Conservation (phyloP, 257 asterid species). For the Solanum chiquidenum region DNA sequence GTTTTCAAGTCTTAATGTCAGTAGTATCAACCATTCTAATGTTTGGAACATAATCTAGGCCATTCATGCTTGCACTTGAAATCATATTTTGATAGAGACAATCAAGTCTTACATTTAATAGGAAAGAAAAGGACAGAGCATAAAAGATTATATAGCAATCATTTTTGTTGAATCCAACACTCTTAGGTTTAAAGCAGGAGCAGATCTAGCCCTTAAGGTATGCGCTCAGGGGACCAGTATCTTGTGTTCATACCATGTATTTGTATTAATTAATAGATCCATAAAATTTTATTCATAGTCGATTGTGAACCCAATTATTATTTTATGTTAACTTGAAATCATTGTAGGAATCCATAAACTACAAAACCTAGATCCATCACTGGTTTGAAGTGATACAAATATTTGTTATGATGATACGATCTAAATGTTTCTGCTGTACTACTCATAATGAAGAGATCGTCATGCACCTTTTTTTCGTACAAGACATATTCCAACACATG, state of each 20-base stretch:
- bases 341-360: neutral
- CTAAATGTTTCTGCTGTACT: neutral
- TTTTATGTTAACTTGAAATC: neutral
- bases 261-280: too few relatives aligned
- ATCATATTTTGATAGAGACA: neutral
- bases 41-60: neutral
- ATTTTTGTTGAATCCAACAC: neutral
- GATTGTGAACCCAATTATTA: neutral
- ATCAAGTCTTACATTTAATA: neutral
- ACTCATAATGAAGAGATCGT: neutral
- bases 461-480: neutral
- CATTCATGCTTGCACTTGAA: neutral
- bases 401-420: neutral
- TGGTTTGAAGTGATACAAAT: neutral
- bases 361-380: neutral
- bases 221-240: neutral
- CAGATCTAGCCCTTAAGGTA: neutral
- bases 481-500: neutral
- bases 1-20: neutral
- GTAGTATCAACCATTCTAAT: neutral
- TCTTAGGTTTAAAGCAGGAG: neutral
- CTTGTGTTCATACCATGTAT: neutral
- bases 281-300: too few relatives aligned
- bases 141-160: neutral
- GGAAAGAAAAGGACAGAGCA: neutral